These are phyloP conservation scores for Daldinia caldariorum DNA, from an alignment of 495 filamentous ascomycete genomes.

Conservation along the genomic window DNA sequence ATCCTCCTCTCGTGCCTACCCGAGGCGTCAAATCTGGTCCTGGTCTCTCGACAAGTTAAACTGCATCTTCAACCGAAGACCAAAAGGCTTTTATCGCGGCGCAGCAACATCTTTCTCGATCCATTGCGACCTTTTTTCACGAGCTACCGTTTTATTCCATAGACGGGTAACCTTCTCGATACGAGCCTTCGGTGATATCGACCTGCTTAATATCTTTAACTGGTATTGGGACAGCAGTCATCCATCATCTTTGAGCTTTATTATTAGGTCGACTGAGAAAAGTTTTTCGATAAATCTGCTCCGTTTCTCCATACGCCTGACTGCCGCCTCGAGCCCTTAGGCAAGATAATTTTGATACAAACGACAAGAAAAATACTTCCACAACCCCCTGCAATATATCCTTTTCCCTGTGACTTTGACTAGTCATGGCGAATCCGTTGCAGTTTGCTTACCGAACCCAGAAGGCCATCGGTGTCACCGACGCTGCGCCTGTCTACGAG, in stretches of 20 bases:
- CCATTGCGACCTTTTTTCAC: conserved; percentile 16
- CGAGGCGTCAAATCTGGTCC: conserved; percentile 7
- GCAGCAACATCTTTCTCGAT: conserved; percentile 19
- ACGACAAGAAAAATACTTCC: conserved; percentile 43
- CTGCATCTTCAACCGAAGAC: conserved; percentile 14
- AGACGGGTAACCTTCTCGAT: conserved; percentile 13
- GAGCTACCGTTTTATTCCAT: conserved; percentile 1
- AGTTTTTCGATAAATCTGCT: conserved; percentile 41
- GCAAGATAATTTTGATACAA: conserved; percentile 40
- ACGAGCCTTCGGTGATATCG: conserved; percentile 19
- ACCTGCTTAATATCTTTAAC: conserved; percentile 26
- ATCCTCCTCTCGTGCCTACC: conserved; percentile 25
- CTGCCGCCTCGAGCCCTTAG: conserved; percentile 13
- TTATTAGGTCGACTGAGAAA: conserved; percentile 27
- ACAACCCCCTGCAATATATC: conserved; percentile 33
- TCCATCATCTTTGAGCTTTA: background rate
- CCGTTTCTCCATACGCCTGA: conserved; percentile 12
- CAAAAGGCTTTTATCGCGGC: conserved; percentile 26
- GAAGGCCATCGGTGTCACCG: conserved; percentile 92
- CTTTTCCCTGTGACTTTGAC: conserved; percentile 74
- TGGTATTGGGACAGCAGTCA: conserved; percentile 8
- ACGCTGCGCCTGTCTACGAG: conserved; percentile 89
- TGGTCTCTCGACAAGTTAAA: conserved; percentile 19
- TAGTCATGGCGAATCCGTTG: conserved; percentile 89
- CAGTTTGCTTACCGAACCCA: conserved; percentile 96